phyloP scores from a whole-genome alignment of 1,139 yeast species.

The Suhomyces anneliseae region DNA sequence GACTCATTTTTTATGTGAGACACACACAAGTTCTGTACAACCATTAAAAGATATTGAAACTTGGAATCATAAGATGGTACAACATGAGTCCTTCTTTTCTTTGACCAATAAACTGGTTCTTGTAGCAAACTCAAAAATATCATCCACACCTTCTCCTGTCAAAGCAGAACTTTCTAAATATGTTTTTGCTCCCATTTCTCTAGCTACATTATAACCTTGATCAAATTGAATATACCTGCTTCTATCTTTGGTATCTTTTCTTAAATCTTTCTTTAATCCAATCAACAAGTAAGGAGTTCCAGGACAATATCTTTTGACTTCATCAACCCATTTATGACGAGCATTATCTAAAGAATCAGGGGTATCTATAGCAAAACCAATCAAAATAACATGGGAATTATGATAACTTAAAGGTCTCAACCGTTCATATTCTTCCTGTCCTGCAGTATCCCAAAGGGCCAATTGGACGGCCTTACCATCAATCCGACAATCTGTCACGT shows the following conservation, averaged over 20 bases:
- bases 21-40: not conserved
- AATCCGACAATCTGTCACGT: conserved; percentile 88
- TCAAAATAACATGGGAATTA: conserved; percentile 70
- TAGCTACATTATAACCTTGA: conserved; percentile 61
- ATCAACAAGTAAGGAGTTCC: conserved; percentile 63
- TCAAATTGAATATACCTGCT: conserved; percentile 47
- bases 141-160: conserved; percentile 82
- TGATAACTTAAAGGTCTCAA: conserved; percentile 80
- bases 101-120: conserved; percentile 57
- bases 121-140: conserved; percentile 74
- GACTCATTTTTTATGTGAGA: not conserved
- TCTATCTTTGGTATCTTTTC: conserved; percentile 37
- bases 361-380: conserved; percentile 70
- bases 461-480: conserved; percentile 89
- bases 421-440: conserved; percentile 87
- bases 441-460: conserved; percentile 96
- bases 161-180: conserved; percentile 75
- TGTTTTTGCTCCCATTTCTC: conserved; percentile 64
- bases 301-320: conserved; percentile 67
- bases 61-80: conserved; percentile 25
- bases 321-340: conserved; percentile 69
- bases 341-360: conserved; percentile 73
- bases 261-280: conserved; percentile 69
- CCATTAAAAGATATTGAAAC: not conserved
- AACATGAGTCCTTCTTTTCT: conserved; percentile 34